Percentiles rank a stretch among this genome's conserved stretches.
Conservation (phyloP, 768 basidiomycete species). For the Dioszegia aurantiaca region DNA sequence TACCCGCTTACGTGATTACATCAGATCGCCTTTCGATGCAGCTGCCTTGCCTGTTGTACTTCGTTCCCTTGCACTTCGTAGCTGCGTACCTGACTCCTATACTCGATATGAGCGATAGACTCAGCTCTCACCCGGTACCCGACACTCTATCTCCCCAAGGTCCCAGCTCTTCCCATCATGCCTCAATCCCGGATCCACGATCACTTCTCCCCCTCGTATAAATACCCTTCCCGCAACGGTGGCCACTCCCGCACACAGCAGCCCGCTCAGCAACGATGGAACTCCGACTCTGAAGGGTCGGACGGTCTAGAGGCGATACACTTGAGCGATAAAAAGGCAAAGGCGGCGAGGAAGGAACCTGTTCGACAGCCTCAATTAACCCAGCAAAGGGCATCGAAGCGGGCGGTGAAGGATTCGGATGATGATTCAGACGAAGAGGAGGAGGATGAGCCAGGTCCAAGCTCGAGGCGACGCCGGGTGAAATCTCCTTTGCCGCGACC, state of each 20-base stretch:
- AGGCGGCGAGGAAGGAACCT: neutral
- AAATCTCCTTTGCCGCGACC: too few species aligned
- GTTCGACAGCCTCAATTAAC: neutral
- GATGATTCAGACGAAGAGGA: conserved; percentile 15
- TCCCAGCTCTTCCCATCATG: conserved; percentile 10
- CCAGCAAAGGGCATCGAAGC: conserved; percentile 16
- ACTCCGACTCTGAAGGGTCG: conserved; percentile 30
- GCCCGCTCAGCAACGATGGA: neutral
- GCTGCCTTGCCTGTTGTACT: too few species aligned
- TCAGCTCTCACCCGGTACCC: neutral
- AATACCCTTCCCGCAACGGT: neutral
- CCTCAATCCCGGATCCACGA: conserved; percentile 24
- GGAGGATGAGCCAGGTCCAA: too few species aligned
- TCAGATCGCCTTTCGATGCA: too few species aligned
- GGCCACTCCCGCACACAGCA: neutral
- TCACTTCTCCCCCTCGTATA: conserved; percentile 18
- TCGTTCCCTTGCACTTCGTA: neutral
- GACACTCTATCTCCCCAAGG: too few species aligned
- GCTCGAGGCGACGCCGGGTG: too few species aligned
- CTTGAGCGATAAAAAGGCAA: neutral
- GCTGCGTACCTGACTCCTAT: neutral
- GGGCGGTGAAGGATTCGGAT: conserved; percentile 14
- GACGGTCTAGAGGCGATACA: conserved; percentile 28
- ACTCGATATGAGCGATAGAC: neutral
- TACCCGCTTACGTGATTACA: too few species aligned